Evolutionary conservation across 495 filamentous ascomycete species (phyloP).

Genomic region (Aspergillus funiculosus): DNA sequence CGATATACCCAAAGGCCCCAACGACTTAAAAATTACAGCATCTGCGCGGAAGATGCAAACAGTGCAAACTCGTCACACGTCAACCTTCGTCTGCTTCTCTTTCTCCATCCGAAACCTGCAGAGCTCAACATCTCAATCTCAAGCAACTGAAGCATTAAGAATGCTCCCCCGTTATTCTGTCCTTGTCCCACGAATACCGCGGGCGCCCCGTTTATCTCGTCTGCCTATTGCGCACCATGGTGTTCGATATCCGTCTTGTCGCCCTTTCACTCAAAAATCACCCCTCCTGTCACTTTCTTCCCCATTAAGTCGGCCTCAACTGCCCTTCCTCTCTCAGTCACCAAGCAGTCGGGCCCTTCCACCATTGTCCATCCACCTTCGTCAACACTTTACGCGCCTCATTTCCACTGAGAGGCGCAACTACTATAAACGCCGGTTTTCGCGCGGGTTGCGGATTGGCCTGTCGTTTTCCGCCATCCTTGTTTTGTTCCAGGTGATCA

Average conservation of each 20-base stretch:
- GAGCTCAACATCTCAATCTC: neutral
- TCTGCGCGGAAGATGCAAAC: slow-evolving; percentile 16
- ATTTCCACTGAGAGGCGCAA: slow-evolving; percentile 70
- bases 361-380: slow-evolving; percentile 37
- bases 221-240: slow-evolving; percentile 1
- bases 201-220: slow-evolving; percentile 15
- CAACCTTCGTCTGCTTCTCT: neutral
- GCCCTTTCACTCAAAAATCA: slow-evolving; percentile 46
- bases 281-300: slow-evolving; percentile 45
- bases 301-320: slow-evolving; percentile 58
- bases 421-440: slow-evolving; percentile 59
- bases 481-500: slow-evolving; percentile 46
- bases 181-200: slow-evolving; percentile 31
- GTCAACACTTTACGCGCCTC: slow-evolving; percentile 57
- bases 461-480: slow-evolving; percentile 51
- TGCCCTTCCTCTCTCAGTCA: slow-evolving; percentile 67
- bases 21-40: neutral
- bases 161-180: slow-evolving; percentile 21
- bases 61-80: slow-evolving; percentile 10
- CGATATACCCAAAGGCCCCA: neutral
- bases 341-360: slow-evolving; percentile 32
- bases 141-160: slow-evolving; percentile 6
- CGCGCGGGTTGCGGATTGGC: slow-evolving; percentile 52
- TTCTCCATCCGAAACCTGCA: no score
- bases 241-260: slow-evolving; percentile 10